These are phyloP conservation scores for Tuber calosporum DNA, from an alignment of 495 filamentous ascomycete genomes.

Conservation along the genomic window DNA sequence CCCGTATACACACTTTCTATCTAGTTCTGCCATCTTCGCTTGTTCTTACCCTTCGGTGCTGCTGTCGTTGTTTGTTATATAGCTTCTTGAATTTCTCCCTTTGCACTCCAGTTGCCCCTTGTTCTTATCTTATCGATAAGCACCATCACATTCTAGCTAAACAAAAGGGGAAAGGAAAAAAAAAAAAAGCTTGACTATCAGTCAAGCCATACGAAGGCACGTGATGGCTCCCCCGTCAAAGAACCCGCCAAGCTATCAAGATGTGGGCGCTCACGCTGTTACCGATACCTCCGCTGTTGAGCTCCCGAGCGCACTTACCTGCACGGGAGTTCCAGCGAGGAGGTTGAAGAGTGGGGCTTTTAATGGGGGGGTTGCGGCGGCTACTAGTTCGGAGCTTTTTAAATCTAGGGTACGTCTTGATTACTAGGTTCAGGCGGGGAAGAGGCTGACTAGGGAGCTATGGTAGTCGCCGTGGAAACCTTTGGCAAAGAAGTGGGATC, in stretches of 20 bases:
- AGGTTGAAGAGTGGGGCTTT: slow-evolving; percentile 62
- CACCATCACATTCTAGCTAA: neutral
- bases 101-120: neutral
- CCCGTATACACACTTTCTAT: neutral
- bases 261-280: slow-evolving; percentile 23
- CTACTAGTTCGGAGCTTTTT: slow-evolving; percentile 72
- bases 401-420: slow-evolving; percentile 53
- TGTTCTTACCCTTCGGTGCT: neutral
- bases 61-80: neutral
- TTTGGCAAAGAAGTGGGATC: slow-evolving; percentile 75
- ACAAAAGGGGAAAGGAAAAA: neutral
- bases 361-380: slow-evolving; percentile 67
- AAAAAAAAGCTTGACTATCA: neutral
- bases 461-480: slow-evolving; percentile 55
- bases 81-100: neutral
- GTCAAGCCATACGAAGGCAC: neutral
- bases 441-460: slow-evolving; percentile 16
- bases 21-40: neutral
- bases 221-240: slow-evolving; percentile 25
- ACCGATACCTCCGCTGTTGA: slow-evolving; percentile 30
- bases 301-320: slow-evolving; percentile 58
- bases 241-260: slow-evolving; percentile 16
- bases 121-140: slow-evolving; percentile 1
- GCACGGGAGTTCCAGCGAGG: slow-evolving; percentile 61
- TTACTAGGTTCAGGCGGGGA: neutral